These are phyloP conservation scores for Taiozyma onychis DNA, from an alignment of 1,139 yeast genomes.

Conservation along the genomic window DNA sequence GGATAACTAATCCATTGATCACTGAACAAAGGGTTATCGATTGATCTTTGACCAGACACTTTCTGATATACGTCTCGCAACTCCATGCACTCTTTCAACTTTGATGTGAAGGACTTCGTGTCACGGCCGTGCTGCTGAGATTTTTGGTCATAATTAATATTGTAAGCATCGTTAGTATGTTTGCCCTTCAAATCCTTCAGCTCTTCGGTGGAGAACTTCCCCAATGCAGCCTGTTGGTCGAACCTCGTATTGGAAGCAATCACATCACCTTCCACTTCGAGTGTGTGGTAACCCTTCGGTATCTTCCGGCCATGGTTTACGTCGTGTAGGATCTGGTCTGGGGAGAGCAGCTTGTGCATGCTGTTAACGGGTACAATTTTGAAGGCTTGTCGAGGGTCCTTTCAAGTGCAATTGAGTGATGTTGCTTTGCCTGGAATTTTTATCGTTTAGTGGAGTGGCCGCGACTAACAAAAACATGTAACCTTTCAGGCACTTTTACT, in stretches of 20 bases:
- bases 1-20: slow-evolving; percentile 21
- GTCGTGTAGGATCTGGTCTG: slow-evolving; percentile 16
- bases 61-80: slow-evolving; percentile 16
- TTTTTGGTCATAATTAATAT: slow-evolving; percentile 2
- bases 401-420: too few species aligned
- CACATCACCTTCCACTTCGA: slow-evolving; percentile 18
- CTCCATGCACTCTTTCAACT: slow-evolving; percentile 3
- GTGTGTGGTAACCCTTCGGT: slow-evolving; percentile 11
- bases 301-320: slow-evolving; percentile 14
- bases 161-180: not conserved
- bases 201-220: slow-evolving; percentile 10
- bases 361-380: not conserved
- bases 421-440: too few species aligned
- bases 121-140: slow-evolving; percentile 10
- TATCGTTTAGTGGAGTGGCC: too few species aligned
- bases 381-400: too few species aligned
- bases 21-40: slow-evolving; percentile 19
- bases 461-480: too few species aligned
- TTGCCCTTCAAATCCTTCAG: slow-evolving; percentile 2
- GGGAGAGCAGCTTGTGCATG: slow-evolving; percentile 1
- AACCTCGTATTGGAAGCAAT: slow-evolving; percentile 16
- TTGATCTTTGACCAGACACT: slow-evolving; percentile 15
- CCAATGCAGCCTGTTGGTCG: slow-evolving; percentile 19
- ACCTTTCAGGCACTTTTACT: too few species aligned
- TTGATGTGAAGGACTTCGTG: slow-evolving; percentile 6